A percentile compares a stretch with the other conserved stretches of the same genome.
Evolutionary conservation across 768 basidiomycete species (phyloP).

Genomic region (Leccinum boreale): DNA sequence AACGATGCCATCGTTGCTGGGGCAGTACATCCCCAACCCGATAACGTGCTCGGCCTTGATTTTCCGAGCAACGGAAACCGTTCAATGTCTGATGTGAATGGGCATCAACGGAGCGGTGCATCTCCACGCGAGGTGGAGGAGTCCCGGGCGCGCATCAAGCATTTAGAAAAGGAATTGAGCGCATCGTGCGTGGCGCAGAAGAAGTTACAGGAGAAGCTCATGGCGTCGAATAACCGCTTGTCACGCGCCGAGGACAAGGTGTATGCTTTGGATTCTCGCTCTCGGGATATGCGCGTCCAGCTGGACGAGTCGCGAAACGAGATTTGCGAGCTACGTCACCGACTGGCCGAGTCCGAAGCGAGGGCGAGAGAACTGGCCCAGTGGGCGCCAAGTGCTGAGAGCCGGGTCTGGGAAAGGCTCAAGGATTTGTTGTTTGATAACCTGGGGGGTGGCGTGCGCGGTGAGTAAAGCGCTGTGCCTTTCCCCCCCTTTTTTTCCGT

Average conservation of each 20-base stretch:
- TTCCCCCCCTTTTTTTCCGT: neutral
- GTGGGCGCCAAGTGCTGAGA: conserved; percentile 15
- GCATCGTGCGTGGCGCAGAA: conserved; percentile 12
- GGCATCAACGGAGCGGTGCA: neutral
- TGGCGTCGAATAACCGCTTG: conserved; percentile 12
- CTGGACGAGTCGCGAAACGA: conserved; percentile 21
- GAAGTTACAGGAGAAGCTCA: conserved; percentile 20
- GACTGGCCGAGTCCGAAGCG: conserved; percentile 21
- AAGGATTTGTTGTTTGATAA: conserved; percentile 31
- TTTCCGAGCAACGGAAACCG: conserved; percentile 13
- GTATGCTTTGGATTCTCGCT: conserved; percentile 19
- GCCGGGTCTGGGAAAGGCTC: conserved; percentile 26
- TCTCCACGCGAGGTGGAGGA: neutral
- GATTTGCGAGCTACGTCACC: conserved; percentile 22
- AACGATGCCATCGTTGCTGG: conserved; percentile 19
- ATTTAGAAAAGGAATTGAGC: conserved; percentile 25
- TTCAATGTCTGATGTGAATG: neutral
- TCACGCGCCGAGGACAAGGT: conserved; percentile 13
- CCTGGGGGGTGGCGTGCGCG: conserved; percentile 15
- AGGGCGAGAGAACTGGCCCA: conserved; percentile 16
- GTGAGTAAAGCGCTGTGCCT: conserved; percentile 16
- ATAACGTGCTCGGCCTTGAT: conserved; percentile 27
- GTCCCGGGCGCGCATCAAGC: conserved; percentile 13
- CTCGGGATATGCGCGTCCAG: conserved; percentile 15
- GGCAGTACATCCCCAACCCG: conserved; percentile 8